phyloP scores from a whole-genome alignment of 768 basidiomycete genomes.

The Asterophora lycoperdoides region DNA sequence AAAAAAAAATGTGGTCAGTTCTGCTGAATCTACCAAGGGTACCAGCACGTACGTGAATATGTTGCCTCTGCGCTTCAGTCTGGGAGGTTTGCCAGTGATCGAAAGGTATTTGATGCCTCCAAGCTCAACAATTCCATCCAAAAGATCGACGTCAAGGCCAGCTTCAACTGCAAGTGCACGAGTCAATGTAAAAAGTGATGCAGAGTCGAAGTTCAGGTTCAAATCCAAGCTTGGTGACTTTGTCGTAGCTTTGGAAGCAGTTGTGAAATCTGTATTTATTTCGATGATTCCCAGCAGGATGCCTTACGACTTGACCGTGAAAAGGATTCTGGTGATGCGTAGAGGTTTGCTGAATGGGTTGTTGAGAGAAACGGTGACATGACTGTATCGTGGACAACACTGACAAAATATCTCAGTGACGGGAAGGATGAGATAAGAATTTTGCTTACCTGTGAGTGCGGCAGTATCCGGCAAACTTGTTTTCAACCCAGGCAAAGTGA shows the following conservation, averaged over 20 bases:
- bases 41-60: constrained; percentile 46
- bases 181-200: constrained; percentile 66
- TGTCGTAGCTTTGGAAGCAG: constrained; percentile 49
- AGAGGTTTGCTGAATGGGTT: constrained; percentile 68
- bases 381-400: constrained; percentile 62
- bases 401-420: constrained; percentile 18
- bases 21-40: neutral
- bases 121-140: constrained; percentile 62
- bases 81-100: constrained; percentile 27
- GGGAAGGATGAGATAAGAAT: neutral
- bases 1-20: neutral
- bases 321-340: constrained; percentile 52
- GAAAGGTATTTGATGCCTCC: constrained; percentile 62
- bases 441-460: constrained; percentile 49
- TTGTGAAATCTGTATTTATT: constrained; percentile 44
- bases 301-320: constrained; percentile 58
- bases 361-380: constrained; percentile 54
- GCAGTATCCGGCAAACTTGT: constrained; percentile 53
- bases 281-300: constrained; percentile 60
- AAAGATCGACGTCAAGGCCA: constrained; percentile 51
- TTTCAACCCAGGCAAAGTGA: constrained; percentile 57
- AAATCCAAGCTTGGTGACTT: constrained; percentile 55
- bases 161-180: constrained; percentile 61
- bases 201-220: constrained; percentile 64
- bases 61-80: constrained; percentile 36